Evolutionary conservation across 2,329 filamentous ascomycete genomes (phyloP).

Genomic region (Colletotrichum viniferum): DNA sequence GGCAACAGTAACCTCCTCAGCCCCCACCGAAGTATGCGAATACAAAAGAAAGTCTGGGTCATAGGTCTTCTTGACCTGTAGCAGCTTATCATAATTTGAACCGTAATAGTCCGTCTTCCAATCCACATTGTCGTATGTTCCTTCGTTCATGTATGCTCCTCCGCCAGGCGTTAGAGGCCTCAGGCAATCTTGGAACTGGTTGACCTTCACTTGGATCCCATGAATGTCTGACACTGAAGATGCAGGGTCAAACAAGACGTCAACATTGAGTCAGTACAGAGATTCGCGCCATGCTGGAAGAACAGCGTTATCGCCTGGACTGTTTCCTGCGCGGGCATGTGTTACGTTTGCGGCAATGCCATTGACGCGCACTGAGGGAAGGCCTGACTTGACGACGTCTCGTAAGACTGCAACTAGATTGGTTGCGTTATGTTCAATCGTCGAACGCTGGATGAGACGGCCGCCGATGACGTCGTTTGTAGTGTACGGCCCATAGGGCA

Average conservation of each 20-base stretch:
- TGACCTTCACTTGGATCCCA: neutral
- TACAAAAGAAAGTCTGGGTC: conserved; percentile 52
- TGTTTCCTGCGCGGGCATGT: neutral
- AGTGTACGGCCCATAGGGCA: conserved; percentile 33
- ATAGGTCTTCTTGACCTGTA: conserved; percentile 52
- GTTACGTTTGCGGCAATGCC: conserved; percentile 12
- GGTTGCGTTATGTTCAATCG: neutral
- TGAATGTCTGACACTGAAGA: neutral
- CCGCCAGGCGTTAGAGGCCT: neutral
- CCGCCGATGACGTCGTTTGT: neutral
- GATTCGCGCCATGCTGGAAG: conserved; percentile 35
- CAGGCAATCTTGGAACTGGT: neutral
- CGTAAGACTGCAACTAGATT: neutral
- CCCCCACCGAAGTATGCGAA: conserved; percentile 18
- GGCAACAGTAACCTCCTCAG: neutral
- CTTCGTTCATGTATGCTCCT: neutral
- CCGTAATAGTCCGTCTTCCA: neutral
- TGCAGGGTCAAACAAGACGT: neutral
- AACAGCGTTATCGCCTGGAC: conserved; percentile 15
- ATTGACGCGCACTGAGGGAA: neutral
- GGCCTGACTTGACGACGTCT: neutral
- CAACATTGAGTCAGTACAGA: conserved; percentile 35
- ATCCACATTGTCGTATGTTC: neutral
- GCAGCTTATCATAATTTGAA: conserved; percentile 43
- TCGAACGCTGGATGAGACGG: neutral